Evolutionary conservation across 345 rosid genomes (phyloP), one percentile per base, ranked within the genome.

Genomic region (Alliaria petiolata): DNA sequence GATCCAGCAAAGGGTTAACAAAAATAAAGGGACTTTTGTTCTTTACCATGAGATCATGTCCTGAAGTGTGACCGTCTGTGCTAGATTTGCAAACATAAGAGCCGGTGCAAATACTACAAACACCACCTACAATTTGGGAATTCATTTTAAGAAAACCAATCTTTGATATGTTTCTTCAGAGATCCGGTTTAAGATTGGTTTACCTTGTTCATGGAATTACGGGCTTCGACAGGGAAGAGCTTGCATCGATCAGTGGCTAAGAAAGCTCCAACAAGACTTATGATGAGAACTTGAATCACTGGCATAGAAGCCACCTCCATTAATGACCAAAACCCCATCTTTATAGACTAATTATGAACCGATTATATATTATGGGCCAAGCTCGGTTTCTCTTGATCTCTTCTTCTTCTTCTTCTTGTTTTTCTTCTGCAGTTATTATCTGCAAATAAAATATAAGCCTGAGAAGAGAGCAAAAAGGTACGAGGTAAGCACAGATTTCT

Each of bases 251-350:
- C 84, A 30, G 88, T 72, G 1, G 97, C 90, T 83, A 95, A 53
- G 80, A 80, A 78, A 82, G 98, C 97, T 74, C 99, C 99, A 58
- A 95, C 60, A 39, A 78, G 25, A 57, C 93, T 83, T 34, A 91
- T 84, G 34, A 89, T 15, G 6, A 95, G 85, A 50, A 95, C 93
- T 79, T 91, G 95, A 55, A 91, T 31, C 26, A 85, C 76, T 30
- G 99, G 99, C 95, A 89, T 82, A 7, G 92, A 82, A 42, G 98
- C 89, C 88, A 87, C 93, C 76, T 85, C 90, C 45, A 95, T 77
- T 62, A 91, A 80, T 17, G 95, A 78, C 93, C 83, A 95, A 81
- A 91, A 95, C 9, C 97, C 97, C 99, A 95, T 93, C 44, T 22
- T 65, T 34, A 28, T 55, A 33, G 5, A 59, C 67, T 26, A 6